Base-by-base conservation (phyloP, 441 rosid genomes). In the Kokia cookei region DNA sequence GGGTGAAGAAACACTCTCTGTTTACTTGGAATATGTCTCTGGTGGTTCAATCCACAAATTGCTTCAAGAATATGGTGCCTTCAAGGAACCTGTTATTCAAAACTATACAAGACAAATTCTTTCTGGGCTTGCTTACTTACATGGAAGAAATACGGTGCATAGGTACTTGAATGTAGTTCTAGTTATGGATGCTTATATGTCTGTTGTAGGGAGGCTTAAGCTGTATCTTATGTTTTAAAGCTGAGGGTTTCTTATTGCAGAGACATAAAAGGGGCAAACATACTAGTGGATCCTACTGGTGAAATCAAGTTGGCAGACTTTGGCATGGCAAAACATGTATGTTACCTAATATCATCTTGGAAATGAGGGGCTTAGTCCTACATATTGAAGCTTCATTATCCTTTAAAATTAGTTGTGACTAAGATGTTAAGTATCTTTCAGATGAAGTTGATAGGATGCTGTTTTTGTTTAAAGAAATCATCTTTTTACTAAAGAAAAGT, bases 301-400 rank as follows among this genome's bases (percentile, higher is more conserved):
- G 96, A 89, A 82, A 87, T 95, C 86, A 95, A 95, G 89, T 76
- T 95, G 83, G 97, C 84, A 3, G 99, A 95, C 82, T 95, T 95
- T 78, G 99, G 99, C 87, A 95, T 95, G 98, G 96, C 99, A 73
- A 95, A 90, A 82, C 99, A 93, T 86, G 99, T 95, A 91, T 58
- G 84, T 72, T 35, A 42, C 48, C 64, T 72, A 69, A 74, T 77
- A 35, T 80, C 35, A 62, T 40, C 43, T 2, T 13, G 14, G 26
- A 47, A 40, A 67, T 64, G 32, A 50, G 19, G 57, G n/a, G 62
- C 22, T 71, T 61, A 27, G 40, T 71, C 37, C 10, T 45, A 43
- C 58, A 65, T 54, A 40, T 68, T 76, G 65, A 47, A 74, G 48
- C 51, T 72, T 59, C 43, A 29, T 2, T 68, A 15, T 68, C 47